phyloP scores from a whole-genome alignment of 176 grass and related monocot genomes.

The Tillandsia leiboldiana region DNA sequence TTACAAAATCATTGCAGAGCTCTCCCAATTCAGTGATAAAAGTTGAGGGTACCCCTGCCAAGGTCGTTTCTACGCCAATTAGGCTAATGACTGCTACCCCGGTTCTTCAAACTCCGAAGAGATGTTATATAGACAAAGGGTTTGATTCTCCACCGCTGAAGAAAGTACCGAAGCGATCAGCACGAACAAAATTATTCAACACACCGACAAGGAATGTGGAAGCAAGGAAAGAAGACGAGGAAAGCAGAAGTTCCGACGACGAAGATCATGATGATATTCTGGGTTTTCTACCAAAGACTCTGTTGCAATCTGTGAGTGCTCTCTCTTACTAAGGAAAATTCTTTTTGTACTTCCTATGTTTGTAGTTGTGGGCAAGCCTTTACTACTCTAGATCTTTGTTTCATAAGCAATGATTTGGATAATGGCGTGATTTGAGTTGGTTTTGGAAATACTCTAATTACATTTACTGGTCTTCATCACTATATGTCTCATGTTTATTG shows the following conservation, averaged over 20 bases:
- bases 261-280: conserved; percentile 32
- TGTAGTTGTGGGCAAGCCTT: neutral
- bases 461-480: neutral
- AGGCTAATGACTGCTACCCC: conserved; percentile 48
- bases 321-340: neutral
- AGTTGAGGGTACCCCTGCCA: conserved; percentile 50
- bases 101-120: conserved; percentile 45
- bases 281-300: conserved; percentile 57
- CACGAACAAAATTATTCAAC: conserved; percentile 58
- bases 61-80: conserved; percentile 42
- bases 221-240: conserved; percentile 15
- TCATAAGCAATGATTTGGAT: neutral
- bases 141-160: conserved; percentile 25
- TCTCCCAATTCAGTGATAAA: conserved; percentile 10
- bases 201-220: conserved; percentile 47
- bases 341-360: neutral
- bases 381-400: neutral
- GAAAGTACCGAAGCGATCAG: conserved; percentile 29
- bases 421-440: neutral
- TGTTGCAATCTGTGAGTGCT: conserved; percentile 57
- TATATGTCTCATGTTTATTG: neutral
- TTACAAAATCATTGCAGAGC: conserved; percentile 1
- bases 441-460: neutral
- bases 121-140: conserved; percentile 21
- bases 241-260: conserved; percentile 2